A percentile compares a stretch with the other conserved stretches of the same genome.
Evolutionary conservation across 2,329 filamentous ascomycete genomes (phyloP).

Genomic region (Colletotrichum spinosum): DNA sequence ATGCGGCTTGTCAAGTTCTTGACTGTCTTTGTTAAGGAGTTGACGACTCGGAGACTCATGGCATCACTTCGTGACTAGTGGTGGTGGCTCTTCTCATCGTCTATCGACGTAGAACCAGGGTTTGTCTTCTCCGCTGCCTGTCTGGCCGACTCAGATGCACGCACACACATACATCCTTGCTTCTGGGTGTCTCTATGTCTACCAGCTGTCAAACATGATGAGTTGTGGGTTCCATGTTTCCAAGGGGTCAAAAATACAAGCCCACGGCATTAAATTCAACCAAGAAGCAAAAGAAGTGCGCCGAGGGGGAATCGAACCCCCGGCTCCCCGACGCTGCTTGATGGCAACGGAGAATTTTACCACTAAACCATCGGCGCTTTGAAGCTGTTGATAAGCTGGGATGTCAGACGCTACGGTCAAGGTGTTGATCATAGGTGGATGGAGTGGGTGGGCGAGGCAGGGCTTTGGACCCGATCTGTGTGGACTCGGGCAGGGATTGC

Average conservation of each 20-base stretch:
- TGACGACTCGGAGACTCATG: no score
- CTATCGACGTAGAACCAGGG: no score
- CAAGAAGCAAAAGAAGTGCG: constrained; percentile 9
- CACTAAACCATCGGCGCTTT: constrained; percentile 28
- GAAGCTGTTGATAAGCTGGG: neutral
- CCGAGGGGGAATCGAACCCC: constrained; percentile 25
- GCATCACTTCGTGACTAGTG: no score
- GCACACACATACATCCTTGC: no score
- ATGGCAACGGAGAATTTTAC: constrained; percentile 31
- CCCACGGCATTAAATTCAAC: rapidly evolving
- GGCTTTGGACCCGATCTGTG: constrained; percentile 14
- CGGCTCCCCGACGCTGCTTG: constrained; percentile 24
- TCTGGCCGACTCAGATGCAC: no score
- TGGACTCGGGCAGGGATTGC: neutral
- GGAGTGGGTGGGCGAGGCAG: constrained; percentile 10
- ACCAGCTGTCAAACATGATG: neutral
- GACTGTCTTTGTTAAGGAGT: no score
- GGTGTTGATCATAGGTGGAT: neutral
- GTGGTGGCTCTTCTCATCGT: no score
- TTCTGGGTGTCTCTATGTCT: no score
- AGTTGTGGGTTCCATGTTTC: neutral
- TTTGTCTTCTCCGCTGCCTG: no score
- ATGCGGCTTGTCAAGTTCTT: no score
- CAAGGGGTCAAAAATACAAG: neutral
- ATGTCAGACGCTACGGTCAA: rapidly evolving